Conservation (phyloP, 768 basidiomycete species). For the Russula earlei region DNA sequence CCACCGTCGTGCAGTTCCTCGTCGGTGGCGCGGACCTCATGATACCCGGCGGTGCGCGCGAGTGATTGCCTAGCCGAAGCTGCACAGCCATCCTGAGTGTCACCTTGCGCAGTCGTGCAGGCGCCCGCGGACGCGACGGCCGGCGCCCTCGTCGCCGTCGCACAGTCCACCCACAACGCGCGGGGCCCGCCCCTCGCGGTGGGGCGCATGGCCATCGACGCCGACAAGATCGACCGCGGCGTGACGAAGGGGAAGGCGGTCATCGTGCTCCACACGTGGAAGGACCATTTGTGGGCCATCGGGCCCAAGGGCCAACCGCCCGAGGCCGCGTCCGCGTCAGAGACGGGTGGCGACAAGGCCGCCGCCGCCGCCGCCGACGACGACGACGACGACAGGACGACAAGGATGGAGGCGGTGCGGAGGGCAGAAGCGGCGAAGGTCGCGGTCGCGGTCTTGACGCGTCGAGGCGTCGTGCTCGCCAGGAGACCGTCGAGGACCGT, state of each 20-base stretch:
- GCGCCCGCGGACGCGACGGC: slow-evolving; percentile 35
- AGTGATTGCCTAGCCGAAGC: neutral
- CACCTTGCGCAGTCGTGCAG: slow-evolving; percentile 43
- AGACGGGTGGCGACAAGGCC: slow-evolving; percentile 14
- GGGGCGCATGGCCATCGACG: slow-evolving; percentile 52
- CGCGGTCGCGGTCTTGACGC: too few species aligned
- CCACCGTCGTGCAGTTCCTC: slow-evolving; percentile 60
- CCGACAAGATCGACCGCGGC: slow-evolving; percentile 26
- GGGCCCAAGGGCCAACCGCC: slow-evolving; percentile 56
- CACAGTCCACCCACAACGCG: slow-evolving; percentile 33
- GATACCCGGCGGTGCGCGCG: slow-evolving; percentile 69
- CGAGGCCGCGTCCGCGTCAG: slow-evolving; percentile 21
- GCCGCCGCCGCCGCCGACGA: slow-evolving; percentile 7
- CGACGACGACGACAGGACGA: too few species aligned
- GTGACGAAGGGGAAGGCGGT: slow-evolving; percentile 66
- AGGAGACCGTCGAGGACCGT: slow-evolving; percentile 22
- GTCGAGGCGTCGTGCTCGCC: slow-evolving; percentile 8
- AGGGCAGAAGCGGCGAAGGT: too few species aligned
- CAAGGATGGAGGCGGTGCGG: slow-evolving; percentile 3
- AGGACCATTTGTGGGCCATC: slow-evolving; percentile 65
- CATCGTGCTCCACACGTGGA: slow-evolving; percentile 62
- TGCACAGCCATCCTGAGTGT: neutral
- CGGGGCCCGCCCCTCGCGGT: slow-evolving; percentile 62
- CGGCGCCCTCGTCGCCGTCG: slow-evolving; percentile 53
- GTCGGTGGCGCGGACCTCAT: slow-evolving; percentile 80